Percentiles rank a stretch among this genome's conserved stretches.
Conservation (phyloP, 208 protist genomes). For the Trypanosoma rangeli region DNA sequence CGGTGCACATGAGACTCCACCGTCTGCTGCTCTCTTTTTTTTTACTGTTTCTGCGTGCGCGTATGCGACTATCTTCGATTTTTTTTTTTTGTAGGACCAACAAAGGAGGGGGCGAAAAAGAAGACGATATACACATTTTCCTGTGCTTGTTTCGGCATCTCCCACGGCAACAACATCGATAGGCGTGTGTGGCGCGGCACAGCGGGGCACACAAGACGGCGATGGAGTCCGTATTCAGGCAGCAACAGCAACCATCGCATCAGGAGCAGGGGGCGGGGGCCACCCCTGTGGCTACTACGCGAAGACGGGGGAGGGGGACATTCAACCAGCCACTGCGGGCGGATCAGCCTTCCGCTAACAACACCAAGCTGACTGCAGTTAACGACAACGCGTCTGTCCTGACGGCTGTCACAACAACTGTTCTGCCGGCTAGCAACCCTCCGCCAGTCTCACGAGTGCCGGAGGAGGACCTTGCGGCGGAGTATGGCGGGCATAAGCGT, state of each 20-base stretch:
- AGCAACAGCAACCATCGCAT: not conserved
- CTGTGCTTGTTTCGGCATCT: not conserved
- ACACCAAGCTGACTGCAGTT: not conserved
- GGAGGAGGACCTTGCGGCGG: slow-evolving; percentile 40
- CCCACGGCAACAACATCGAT: not conserved
- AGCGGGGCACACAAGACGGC: not conserved
- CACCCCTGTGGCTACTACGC: slow-evolving; percentile 28
- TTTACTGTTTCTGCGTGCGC: slow-evolving; percentile 3
- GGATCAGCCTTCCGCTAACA: slow-evolving; percentile 47
- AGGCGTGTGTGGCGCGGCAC: not conserved
- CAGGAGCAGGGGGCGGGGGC: not conserved
- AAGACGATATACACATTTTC: not conserved
- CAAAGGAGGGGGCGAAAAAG: not conserved
- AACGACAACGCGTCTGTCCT: slow-evolving; percentile 46
- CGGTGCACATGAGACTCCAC: not conserved
- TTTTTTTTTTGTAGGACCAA: slow-evolving; percentile 8
- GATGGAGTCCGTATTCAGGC: slow-evolving; percentile 1
- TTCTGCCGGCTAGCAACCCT: slow-evolving; percentile 42
- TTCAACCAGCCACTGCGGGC: slow-evolving; percentile 70
- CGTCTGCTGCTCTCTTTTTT: not conserved
- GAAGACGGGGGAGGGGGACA: slow-evolving; percentile 70
- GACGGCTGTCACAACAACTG: slow-evolving; percentile 47
- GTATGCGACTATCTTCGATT: slow-evolving; percentile 12
- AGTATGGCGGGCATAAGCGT: slow-evolving; percentile 45
- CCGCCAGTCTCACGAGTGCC: slow-evolving; percentile 21